phyloP scores from a whole-genome alignment of 2,329 filamentous ascomycete genomes.

The Fonsecaea monophora region DNA sequence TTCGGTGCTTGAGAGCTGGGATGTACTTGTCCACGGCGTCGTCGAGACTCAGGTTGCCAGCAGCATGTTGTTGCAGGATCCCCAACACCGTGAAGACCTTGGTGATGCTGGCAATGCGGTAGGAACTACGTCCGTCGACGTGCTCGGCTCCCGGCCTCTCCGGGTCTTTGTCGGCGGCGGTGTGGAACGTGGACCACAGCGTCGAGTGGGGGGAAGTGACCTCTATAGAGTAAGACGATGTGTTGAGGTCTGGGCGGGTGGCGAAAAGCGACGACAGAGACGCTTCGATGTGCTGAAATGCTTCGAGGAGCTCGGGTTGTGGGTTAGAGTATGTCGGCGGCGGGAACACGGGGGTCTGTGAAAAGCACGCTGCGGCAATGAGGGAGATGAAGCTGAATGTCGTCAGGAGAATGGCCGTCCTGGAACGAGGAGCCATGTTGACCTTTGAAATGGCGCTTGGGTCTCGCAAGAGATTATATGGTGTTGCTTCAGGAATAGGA shows the following conservation, averaged over 20 bases:
- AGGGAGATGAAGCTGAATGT: not conserved
- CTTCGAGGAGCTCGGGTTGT: constrained; percentile 13
- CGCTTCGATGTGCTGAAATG: constrained; percentile 23
- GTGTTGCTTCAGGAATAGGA: not conserved
- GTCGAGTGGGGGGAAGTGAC: constrained; percentile 34
- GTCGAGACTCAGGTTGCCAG: constrained; percentile 42
- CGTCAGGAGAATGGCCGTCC: not conserved
- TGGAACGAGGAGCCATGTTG: not conserved
- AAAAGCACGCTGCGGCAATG: constrained; percentile 19
- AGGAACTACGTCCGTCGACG: constrained; percentile 37
- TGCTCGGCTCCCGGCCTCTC: constrained; percentile 33
- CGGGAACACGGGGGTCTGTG: constrained; percentile 33
- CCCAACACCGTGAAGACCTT: constrained; percentile 43
- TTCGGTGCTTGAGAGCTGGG: constrained; percentile 17
- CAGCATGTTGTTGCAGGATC: constrained; percentile 41
- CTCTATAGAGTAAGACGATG: constrained; percentile 38
- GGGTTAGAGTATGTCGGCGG: constrained; percentile 24
- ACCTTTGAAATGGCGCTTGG: not conserved
- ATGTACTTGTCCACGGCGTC: constrained; percentile 40
- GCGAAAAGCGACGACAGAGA: constrained; percentile 9
- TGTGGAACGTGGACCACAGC: constrained; percentile 36
- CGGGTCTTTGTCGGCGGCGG: constrained; percentile 30
- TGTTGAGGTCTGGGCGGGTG: constrained; percentile 26
- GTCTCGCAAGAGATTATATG: not conserved
- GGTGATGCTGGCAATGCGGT: constrained; percentile 43